A percentile compares a stretch with the other conserved stretches of the same genome.
These are phyloP conservation scores for Candida orba DNA, from an alignment of 805 yeast species.

Conservation along the genomic window DNA sequence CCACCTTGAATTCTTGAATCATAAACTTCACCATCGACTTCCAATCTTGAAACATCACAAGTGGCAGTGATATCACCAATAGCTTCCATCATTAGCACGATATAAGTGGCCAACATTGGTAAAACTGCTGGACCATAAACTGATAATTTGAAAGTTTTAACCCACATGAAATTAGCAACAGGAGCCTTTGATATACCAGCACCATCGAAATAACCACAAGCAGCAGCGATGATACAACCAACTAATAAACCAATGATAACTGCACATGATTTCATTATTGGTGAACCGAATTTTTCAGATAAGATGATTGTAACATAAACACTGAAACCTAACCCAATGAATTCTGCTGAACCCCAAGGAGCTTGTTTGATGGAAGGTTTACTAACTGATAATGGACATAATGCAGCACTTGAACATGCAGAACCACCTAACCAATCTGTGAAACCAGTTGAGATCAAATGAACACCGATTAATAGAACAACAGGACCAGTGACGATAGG, in stretches of 20 bases:
- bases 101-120: conserved; percentile 77
- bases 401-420: conserved; percentile 39
- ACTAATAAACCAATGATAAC: conserved; percentile 77
- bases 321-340: conserved; percentile 79
- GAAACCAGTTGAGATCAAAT: conserved; percentile 65
- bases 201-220: conserved; percentile 70
- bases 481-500: conserved; percentile 93
- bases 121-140: conserved; percentile 82
- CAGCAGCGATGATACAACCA: conserved; percentile 92
- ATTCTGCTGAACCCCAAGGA: conserved; percentile 83
- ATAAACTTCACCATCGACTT: conserved; percentile 73
- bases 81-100: conserved; percentile 85
- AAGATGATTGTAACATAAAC: conserved; percentile 69
- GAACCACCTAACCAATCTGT: conserved; percentile 87
- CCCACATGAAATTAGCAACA: conserved; percentile 81
- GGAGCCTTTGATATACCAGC: conserved; percentile 62
- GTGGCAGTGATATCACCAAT: conserved; percentile 95
- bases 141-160: conserved; percentile 66
- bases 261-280: conserved; percentile 91
- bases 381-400: conserved; percentile 44
- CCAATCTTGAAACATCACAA: conserved; percentile 80
- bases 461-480: conserved; percentile 74
- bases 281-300: conserved; percentile 85
- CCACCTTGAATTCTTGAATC: conserved; percentile 93
- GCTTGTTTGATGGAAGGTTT: conserved; percentile 51